Conservation (phyloP, 1,139 yeast genomes). For the Pichia sorboxylosa region DNA sequence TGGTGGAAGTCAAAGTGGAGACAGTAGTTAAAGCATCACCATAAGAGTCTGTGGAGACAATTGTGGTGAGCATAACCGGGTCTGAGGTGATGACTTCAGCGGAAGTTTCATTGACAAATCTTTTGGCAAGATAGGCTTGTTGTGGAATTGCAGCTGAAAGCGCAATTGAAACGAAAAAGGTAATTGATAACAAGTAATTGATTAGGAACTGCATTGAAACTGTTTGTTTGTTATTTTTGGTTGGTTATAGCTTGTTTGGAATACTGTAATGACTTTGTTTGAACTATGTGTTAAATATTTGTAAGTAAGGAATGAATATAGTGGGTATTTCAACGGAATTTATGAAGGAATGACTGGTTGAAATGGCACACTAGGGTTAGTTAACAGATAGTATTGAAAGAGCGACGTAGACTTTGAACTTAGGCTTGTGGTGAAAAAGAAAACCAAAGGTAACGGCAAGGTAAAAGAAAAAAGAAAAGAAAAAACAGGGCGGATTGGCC, state of each 20-base stretch:
- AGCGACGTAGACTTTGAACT: too few species aligned
- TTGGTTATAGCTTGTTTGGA: neutral
- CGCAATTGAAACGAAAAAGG: constrained; percentile 9
- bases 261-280: too few species aligned
- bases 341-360: constrained; percentile 22
- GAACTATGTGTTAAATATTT: too few species aligned
- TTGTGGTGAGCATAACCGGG: neutral
- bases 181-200: constrained; percentile 3
- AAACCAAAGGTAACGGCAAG: too few species aligned
- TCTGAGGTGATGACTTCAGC: neutral
- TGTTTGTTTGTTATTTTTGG: too few species aligned
- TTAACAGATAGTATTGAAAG: too few species aligned
- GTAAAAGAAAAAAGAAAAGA: too few species aligned
- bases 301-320: too few species aligned
- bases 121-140: constrained; percentile 12
- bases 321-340: constrained; percentile 13
- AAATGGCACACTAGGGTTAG: too few species aligned
- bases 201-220: too few species aligned
- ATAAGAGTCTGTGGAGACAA: constrained; percentile 1
- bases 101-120: constrained; percentile 17
- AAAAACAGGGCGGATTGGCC: too few species aligned
- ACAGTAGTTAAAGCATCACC: constrained; percentile 20
- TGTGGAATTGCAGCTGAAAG: constrained; percentile 13
- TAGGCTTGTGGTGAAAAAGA: too few species aligned
- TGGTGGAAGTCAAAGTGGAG: constrained; percentile 20